Base-by-base conservation (phyloP, 768 basidiomycete genomes). In the Pleurotus platypus region DNA sequence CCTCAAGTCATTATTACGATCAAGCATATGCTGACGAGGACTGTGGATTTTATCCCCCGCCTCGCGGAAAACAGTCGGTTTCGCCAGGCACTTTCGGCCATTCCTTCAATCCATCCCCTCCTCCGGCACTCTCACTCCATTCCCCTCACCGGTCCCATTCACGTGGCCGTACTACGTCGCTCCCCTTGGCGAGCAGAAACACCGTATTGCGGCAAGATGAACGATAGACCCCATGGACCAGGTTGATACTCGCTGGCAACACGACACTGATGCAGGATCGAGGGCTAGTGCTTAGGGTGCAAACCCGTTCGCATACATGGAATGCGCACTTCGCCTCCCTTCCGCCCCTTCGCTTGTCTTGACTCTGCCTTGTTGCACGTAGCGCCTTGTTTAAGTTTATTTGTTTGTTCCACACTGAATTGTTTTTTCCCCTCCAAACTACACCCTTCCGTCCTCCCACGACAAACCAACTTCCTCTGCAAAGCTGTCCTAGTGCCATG, bases 231-330 rank as follows among this genome's bases (percentile, higher is more conserved):
- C 67, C 69, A 67, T 70, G 78, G 78, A 69, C 65, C 63, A 73
- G 82, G 69, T 74, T 66, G 84, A 83, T 74, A 74, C 70, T 68
- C 71, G 69, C 65, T 62, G 60, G 62, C 66, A 78, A 78, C 78
- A 79, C 77, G 83, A 83, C 81, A 79, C 72, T 61, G 78, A 85
- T 85, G 75, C 87, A 88, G 85, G 87, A 89, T 85, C 78, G 72
- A 70, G 69, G 74, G 64, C 63, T 66, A 69, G 72, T 62, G 81
- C 80, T 81, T 71, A 81, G 83, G 81, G 75, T 75, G 76, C 73
- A 71, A 70, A 55, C 77, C 74, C 78, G 38, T 74, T 70, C 77
- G 75, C 77, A 75, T 68, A 68, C 66, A 76, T 74, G 77, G 68
- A 76, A 76, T 75, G 78, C 76, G 76, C 74, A 78, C 76, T 72